These are phyloP conservation scores for Chlorella ohadii DNA, from an alignment of 139 green algal species.

Conservation along the genomic window DNA sequence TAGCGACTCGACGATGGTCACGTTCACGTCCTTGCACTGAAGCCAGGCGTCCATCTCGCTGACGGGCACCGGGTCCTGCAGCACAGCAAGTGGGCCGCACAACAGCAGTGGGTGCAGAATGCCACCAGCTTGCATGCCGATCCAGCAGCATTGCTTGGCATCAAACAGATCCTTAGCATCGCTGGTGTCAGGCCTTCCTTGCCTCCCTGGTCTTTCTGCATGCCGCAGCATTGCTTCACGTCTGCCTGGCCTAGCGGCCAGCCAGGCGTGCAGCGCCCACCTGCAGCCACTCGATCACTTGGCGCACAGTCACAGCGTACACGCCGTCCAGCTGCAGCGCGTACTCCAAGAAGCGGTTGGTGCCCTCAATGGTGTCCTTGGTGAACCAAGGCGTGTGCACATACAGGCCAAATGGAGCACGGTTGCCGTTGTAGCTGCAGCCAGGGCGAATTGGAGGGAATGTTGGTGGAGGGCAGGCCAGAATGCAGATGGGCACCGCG, in stretches of 20 bases:
- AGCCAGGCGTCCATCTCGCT: constrained; percentile 19
- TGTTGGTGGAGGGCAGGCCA: too few relatives aligned
- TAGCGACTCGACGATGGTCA: neutral
- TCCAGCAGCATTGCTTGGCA: too few relatives aligned
- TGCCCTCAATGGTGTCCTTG: constrained; percentile 12
- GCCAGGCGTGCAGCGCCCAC: neutral
- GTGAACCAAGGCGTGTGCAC: constrained; percentile 38
- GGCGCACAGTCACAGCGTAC: constrained; percentile 36
- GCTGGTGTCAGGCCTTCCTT: too few relatives aligned
- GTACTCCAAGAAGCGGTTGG: constrained; percentile 37
- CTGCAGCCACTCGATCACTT: constrained; percentile 47
- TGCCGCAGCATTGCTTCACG: too few relatives aligned
- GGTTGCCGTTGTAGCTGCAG: constrained; percentile 34
- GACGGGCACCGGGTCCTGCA: constrained; percentile 35
- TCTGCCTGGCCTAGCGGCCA: too few relatives aligned
- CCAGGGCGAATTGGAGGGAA: too few relatives aligned
- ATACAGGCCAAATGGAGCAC: constrained; percentile 32
- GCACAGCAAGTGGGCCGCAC: too few relatives aligned
- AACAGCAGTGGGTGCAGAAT: too few relatives aligned
- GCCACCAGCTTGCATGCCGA: too few relatives aligned
- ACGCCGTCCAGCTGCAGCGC: constrained; percentile 19
- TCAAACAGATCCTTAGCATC: too few relatives aligned
- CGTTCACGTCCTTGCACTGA: constrained; percentile 27
- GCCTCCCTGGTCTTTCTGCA: too few relatives aligned
- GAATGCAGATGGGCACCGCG: too few relatives aligned